Conservation (phyloP, 129 eudicot genomes). For the Calendula officinalis region DNA sequence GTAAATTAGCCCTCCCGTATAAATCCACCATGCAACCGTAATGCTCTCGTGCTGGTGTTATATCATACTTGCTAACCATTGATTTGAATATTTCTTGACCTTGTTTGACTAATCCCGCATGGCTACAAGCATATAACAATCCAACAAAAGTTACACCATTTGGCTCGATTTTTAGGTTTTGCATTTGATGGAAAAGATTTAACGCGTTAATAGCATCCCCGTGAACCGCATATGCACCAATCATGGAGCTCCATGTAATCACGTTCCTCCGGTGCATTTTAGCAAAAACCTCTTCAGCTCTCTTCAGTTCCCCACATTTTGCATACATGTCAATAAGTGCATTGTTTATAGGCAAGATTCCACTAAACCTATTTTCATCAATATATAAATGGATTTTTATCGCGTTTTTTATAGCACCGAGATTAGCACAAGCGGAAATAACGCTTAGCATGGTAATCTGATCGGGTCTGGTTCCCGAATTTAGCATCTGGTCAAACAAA, state of each 20-base stretch:
- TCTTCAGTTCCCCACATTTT: conserved; percentile 68
- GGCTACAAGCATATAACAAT: conserved; percentile 77
- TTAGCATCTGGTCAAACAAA: conserved; percentile 51
- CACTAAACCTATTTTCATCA: conserved; percentile 42
- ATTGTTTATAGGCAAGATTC: conserved; percentile 51
- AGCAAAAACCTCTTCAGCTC: conserved; percentile 49
- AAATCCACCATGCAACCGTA: conserved; percentile 87
- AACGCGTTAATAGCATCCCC: conserved; percentile 61
- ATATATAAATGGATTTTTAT: conserved; percentile 43
- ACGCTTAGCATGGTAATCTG: conserved; percentile 75
- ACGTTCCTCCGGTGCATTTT: conserved; percentile 50
- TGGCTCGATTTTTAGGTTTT: conserved; percentile 49
- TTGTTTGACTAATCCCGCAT: conserved; percentile 66
- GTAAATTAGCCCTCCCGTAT: conserved; percentile 63
- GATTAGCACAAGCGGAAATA: conserved; percentile 70
- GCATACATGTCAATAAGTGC: conserved; percentile 88
- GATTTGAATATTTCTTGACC: conserved; percentile 49
- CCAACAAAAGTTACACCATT: conserved; percentile 71
- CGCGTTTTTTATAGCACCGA: conserved; percentile 65
- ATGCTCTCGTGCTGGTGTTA: conserved; percentile 59
- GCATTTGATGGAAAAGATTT: conserved; percentile 56
- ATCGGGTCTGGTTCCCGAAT: conserved; percentile 58
- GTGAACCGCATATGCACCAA: conserved; percentile 60
- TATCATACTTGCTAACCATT: conserved; percentile 58
- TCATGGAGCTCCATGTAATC: conserved; percentile 77